phyloP scores from a whole-genome alignment of 805 yeast genomes.

The Candida patagonica region DNA sequence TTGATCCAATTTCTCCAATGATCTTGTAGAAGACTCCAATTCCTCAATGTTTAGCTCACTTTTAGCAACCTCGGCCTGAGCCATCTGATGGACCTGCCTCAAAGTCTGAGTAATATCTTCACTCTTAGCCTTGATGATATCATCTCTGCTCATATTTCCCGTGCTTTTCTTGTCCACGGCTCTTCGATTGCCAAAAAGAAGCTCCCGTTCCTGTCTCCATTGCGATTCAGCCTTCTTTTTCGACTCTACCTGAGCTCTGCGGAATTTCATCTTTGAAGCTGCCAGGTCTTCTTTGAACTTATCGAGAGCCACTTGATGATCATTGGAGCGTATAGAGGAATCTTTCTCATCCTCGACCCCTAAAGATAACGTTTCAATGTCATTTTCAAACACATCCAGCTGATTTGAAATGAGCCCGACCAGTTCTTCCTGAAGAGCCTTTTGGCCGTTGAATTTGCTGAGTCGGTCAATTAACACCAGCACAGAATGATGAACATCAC shows the following conservation, averaged over 20 bases:
- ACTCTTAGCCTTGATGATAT: slow-evolving; percentile 16
- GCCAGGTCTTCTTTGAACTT: slow-evolving; percentile 13
- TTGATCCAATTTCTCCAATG: slow-evolving; percentile 25
- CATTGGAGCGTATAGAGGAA: slow-evolving; percentile 2
- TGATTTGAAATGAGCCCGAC: slow-evolving; percentile 14
- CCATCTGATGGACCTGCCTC: slow-evolving; percentile 23
- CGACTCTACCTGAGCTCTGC: slow-evolving; percentile 18
- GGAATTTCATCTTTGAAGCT: slow-evolving; percentile 11
- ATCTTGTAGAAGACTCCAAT: slow-evolving; percentile 29
- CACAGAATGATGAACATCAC: slow-evolving; percentile 12
- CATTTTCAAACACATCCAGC: slow-evolving; percentile 12
- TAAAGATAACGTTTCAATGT: slow-evolving; percentile 9
- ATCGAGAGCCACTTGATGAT: slow-evolving; percentile 14
- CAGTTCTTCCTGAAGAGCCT: slow-evolving; percentile 13
- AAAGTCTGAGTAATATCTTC: slow-evolving; percentile 20
- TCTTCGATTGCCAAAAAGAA: slow-evolving; percentile 11
- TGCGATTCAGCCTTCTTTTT: slow-evolving; percentile 14
- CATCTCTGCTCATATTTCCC: slow-evolving; percentile 13
- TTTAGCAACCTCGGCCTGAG: slow-evolving; percentile 31
- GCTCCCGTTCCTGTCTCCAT: slow-evolving; percentile 15
- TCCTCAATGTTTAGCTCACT: slow-evolving; percentile 29
- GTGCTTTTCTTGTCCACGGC: neutral
- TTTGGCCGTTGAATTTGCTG: slow-evolving; percentile 6
- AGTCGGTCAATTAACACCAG: slow-evolving; percentile 14
- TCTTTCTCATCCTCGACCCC: slow-evolving; percentile 7